Evolutionary conservation across 306 rosid genomes (phyloP).

Genomic region (Prunus dulcis): DNA sequence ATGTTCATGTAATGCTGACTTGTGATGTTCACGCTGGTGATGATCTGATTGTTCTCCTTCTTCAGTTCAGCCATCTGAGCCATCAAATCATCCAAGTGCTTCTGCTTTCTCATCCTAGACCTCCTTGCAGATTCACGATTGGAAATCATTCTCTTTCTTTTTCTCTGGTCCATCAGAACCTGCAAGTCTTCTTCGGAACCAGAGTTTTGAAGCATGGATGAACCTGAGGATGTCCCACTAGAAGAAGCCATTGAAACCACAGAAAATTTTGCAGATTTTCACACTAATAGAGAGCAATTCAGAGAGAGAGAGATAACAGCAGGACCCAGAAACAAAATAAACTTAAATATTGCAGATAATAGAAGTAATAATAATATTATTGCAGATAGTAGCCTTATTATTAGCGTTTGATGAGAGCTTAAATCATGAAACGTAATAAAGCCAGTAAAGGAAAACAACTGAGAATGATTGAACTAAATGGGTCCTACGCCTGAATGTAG

Average conservation of each 20-base stretch:
- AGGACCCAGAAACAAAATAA: conserved; percentile 44
- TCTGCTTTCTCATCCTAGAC: conserved; percentile 89
- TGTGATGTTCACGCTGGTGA: conserved; percentile 51
- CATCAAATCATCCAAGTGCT: conserved; percentile 83
- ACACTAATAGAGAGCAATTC: not conserved
- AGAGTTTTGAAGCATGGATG: conserved; percentile 53
- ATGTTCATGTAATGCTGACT: conserved; percentile 53
- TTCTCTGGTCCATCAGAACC: conserved; percentile 69
- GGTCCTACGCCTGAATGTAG: conserved; percentile 83
- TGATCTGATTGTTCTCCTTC: conserved; percentile 72
- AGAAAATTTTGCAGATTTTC: not conserved
- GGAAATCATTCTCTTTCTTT: conserved; percentile 91
- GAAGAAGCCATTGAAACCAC: conserved; percentile 69
- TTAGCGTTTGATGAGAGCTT: not conserved
- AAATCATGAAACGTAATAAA: conserved; percentile 91
- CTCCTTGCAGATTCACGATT: conserved; percentile 92
- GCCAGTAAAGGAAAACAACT: conserved; percentile 88
- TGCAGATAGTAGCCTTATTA: conserved; percentile 1
- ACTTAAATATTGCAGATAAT: conserved; percentile 25
- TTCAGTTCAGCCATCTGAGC: conserved; percentile 53
- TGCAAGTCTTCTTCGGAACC: conserved; percentile 67
- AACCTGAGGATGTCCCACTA: conserved; percentile 72
- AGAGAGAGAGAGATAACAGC: conserved; percentile 16
- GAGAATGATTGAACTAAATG: conserved; percentile 99
- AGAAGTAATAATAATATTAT: not conserved